phyloP scores from a whole-genome alignment of 345 rosid genomes.

The Geranium rotundifolium region DNA sequence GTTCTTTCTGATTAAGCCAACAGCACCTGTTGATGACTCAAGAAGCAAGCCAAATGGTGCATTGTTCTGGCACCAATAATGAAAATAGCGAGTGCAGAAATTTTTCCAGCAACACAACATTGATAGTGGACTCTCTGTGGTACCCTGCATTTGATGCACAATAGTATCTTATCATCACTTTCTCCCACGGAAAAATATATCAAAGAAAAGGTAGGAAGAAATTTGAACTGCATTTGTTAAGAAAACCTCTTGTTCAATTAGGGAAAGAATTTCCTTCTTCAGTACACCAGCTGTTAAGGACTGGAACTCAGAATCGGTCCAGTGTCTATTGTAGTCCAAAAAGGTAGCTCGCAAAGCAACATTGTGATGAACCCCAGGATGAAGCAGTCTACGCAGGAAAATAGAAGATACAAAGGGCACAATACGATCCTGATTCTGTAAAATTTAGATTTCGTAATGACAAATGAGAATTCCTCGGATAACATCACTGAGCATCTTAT shows the following conservation, averaged over 20 bases:
- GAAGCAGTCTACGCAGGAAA: slow-evolving; percentile 69
- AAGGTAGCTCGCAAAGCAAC: slow-evolving; percentile 52
- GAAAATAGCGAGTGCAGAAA: slow-evolving; percentile 61
- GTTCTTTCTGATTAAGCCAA: slow-evolving; percentile 74
- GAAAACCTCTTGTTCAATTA: slow-evolving; percentile 74
- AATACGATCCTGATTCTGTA: slow-evolving; percentile 51
- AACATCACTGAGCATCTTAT: neutral
- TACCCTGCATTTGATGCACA: slow-evolving; percentile 37
- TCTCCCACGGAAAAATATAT: neutral
- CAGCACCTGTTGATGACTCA: slow-evolving; percentile 41
- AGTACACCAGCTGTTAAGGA: slow-evolving; percentile 69
- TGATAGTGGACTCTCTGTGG: slow-evolving; percentile 37
- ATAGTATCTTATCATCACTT: slow-evolving; percentile 17
- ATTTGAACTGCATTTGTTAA: slow-evolving; percentile 6
- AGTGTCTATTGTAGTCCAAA: slow-evolving; percentile 61
- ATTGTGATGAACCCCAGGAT: slow-evolving; percentile 64
- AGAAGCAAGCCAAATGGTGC: slow-evolving; percentile 55
- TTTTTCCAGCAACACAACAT: slow-evolving; percentile 60
- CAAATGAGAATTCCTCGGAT: neutral
- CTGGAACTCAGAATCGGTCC: slow-evolving; percentile 75
- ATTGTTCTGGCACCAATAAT: slow-evolving; percentile 78
- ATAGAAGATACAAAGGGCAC: slow-evolving; percentile 70
- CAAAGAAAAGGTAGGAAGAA: neutral
- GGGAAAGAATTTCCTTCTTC: slow-evolving; percentile 59
- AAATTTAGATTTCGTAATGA: slow-evolving; percentile 6